Conservation (phyloP, 805 yeast genomes). For the Pichia heedii region DNA sequence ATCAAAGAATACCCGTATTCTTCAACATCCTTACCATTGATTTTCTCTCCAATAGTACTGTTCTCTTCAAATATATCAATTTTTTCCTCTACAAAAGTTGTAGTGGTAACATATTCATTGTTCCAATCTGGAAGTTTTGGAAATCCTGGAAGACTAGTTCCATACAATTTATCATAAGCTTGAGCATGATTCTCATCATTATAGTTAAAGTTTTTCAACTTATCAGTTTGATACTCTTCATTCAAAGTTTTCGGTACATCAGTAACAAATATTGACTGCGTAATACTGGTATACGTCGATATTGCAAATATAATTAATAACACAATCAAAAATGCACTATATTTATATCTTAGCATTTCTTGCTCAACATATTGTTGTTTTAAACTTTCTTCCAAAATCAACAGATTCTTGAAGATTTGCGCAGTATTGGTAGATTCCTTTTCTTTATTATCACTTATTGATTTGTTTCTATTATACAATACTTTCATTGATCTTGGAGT, state of each 20-base stretch:
- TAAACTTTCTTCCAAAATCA: conserved; percentile 78
- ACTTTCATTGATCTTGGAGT: conserved; percentile 1
- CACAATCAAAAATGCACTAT: conserved; percentile 38
- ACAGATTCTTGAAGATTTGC: conserved; percentile 69
- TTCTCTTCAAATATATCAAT: background rate
- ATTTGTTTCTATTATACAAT: conserved; percentile 7
- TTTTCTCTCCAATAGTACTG: background rate
- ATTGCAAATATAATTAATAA: conserved; percentile 24
- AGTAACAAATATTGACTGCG: background rate
- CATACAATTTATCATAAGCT: background rate
- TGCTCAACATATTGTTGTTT: conserved; percentile 75
- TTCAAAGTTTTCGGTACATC: too few relatives aligned
- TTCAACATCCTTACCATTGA: background rate
- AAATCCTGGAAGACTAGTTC: background rate
- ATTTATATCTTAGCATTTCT: conserved; percentile 52
- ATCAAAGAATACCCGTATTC: conserved; percentile 22
- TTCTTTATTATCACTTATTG: conserved; percentile 10
- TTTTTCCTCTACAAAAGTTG: background rate
- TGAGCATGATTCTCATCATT: too few relatives aligned
- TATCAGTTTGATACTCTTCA: too few relatives aligned
- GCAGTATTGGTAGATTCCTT: conserved; percentile 34
- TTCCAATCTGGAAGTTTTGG: background rate
- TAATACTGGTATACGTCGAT: conserved; percentile 28
- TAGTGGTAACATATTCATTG: background rate
- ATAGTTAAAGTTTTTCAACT: too few relatives aligned